These are phyloP conservation scores for Pseudevernia furfuracea DNA, from an alignment of 495 filamentous ascomycete genomes.

Conservation along the genomic window DNA sequence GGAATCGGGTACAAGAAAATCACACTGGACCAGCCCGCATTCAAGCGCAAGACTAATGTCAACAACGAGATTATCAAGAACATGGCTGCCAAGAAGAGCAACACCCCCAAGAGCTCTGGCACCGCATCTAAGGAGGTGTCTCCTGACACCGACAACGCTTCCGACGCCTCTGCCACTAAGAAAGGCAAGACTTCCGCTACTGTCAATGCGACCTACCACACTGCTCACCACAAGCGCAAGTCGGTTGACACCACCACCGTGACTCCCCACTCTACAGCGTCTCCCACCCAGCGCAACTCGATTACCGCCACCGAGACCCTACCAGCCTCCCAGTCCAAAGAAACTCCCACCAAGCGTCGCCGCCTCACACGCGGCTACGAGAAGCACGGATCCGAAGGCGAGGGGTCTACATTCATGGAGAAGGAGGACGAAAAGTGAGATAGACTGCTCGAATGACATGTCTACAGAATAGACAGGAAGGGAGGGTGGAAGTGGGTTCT, in stretches of 20 bases:
- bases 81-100: not conserved
- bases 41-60: not conserved
- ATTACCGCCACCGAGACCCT: not conserved
- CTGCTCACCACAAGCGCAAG: not conserved
- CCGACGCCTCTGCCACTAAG: not conserved
- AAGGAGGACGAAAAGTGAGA: not conserved
- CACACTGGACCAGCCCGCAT: not conserved
- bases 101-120: not conserved
- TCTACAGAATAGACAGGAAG: not conserved
- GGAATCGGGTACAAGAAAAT: not conserved
- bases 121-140: not conserved
- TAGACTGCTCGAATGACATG: not conserved
- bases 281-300: not conserved
- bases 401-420: not conserved
- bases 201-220: not conserved
- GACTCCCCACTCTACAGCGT: not conserved
- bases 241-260: not conserved
- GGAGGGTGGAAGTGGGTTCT: not conserved
- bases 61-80: not conserved
- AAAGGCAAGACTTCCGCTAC: not conserved
- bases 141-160: not conserved
- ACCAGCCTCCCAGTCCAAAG: not conserved
- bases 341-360: not conserved
- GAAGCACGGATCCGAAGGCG: not conserved
- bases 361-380: conserved; percentile 4